Evolutionary conservation across 768 basidiomycete genomes (phyloP), one percentile per base, ranked within the genome.

Genomic region (Russula foetens): DNA sequence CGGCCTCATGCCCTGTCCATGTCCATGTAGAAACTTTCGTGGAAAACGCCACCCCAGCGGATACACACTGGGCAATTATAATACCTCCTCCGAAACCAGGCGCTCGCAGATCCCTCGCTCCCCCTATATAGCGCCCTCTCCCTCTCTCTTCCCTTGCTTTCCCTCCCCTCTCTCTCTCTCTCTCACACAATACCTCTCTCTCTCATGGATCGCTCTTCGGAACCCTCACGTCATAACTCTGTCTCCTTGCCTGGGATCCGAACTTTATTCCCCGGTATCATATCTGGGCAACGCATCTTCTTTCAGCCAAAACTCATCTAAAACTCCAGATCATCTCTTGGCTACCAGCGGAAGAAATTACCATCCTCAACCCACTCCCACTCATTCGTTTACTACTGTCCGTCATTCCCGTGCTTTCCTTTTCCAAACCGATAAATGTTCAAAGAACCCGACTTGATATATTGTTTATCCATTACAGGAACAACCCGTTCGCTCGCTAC

Each of bases 261-360:
- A 23, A 71, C 71, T 26, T 63, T 71, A 60, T 67, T 71, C 56
- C 70, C 70, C 28, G 70, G 70, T 71, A 61, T 29, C 55, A 61
- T 52, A 46, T 61, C 60, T 61, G 21, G 49, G 41, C 55, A 53
- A 43, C 51, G 12, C 56, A 58, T 58, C 51, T 62, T 33, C 35
- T 47, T 47, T 19, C 49, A 38, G 0, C 44, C 43, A 60, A 39
- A 51, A 39, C 62, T 63, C 62, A 60, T 53, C 62, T 54, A 41
- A 53, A 52, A 31, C 39, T 61, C 62, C 23, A 63, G 58, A 60
- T 50, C 62, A 60, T 61, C 62, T 62, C 35, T 53, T 62, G 56
- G 38, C 61, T 33, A 58, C 61, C 51, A 50, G 41, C 38, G 56
- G 49, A 44, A 62, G 44, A 46, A 62, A 33, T 29, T 53, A 53